A percentile compares a stretch with the other conserved stretches of the same genome.
phyloP scores from a whole-genome alignment of 108 stramenopile genomes.

The Cyclotella atomus region DNA sequence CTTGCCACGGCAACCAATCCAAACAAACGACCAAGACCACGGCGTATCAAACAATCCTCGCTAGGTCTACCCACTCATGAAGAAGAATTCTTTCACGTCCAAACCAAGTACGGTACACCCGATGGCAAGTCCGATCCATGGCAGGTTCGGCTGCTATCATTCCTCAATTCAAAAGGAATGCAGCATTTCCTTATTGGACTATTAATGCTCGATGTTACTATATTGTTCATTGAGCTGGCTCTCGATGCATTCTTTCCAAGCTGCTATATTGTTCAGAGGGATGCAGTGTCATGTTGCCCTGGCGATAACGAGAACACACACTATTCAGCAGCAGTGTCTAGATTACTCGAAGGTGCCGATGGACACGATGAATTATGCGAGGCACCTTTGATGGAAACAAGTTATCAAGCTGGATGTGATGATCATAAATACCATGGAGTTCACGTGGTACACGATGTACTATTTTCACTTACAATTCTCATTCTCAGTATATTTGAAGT shows the following conservation, averaged over 20 bases:
- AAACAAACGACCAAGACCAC: no score
- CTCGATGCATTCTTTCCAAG: slow-evolving; percentile 30
- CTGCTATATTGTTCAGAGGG: slow-evolving; percentile 6
- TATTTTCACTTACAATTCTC: slow-evolving; percentile 11
- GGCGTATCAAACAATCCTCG: slow-evolving; percentile 2
- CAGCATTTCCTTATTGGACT: slow-evolving; percentile 33
- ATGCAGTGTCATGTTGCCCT: slow-evolving; percentile 48
- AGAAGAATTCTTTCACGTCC: slow-evolving; percentile 10
- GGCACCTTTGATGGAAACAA: slow-evolving; percentile 14
- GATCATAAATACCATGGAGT: slow-evolving; percentile 30
- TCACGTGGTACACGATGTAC: slow-evolving; percentile 20
- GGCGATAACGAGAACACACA: background rate
- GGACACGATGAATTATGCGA: slow-evolving; percentile 16
- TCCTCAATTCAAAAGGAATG: slow-evolving; percentile 31
- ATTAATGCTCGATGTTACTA: slow-evolving; percentile 39
- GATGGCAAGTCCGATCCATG: slow-evolving; percentile 12
- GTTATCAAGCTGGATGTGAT: slow-evolving; percentile 30
- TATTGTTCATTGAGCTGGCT: slow-evolving; percentile 40
- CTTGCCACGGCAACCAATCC: no score
- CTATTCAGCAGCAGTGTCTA: background rate
- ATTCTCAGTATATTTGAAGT: slow-evolving; percentile 32
- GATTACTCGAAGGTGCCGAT: slow-evolving; percentile 3
- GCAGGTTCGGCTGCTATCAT: slow-evolving; percentile 36
- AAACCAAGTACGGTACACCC: background rate
- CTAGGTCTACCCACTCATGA: background rate